A percentile compares a stretch with the other conserved stretches of the same genome.
phyloP scores from a whole-genome alignment of 495 filamentous ascomycete species.

The Neurospora sp. region DNA sequence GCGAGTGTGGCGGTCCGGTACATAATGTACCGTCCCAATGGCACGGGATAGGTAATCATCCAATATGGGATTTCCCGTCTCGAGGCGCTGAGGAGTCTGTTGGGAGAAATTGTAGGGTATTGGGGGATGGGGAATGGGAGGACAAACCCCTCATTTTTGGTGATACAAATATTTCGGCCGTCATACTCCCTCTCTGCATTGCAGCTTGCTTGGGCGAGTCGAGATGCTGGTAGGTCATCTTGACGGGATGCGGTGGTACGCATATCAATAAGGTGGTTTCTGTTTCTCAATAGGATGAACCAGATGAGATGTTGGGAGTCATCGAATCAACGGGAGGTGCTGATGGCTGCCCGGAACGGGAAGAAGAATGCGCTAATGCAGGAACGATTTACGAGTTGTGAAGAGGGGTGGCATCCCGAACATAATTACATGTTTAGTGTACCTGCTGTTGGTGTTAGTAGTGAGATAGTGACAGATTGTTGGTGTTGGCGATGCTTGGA shows the following conservation, averaged over 20 bases:
- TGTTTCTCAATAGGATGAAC: not conserved
- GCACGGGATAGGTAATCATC: not conserved
- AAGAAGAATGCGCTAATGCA: not conserved
- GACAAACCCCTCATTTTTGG: not conserved
- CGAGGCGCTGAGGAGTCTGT: too few relatives aligned
- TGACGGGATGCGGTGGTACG: not conserved
- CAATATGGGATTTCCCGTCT: not conserved
- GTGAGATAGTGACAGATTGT: too few relatives aligned
- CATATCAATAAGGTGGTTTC: not conserved
- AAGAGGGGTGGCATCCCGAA: not conserved
- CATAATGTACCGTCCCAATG: not conserved
- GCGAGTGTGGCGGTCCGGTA: not conserved
- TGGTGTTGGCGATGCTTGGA: not conserved
- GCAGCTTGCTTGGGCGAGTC: not conserved
- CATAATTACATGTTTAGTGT: not conserved
- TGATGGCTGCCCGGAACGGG: not conserved
- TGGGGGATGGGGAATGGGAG: not conserved
- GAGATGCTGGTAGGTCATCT: not conserved
- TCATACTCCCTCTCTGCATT: not conserved
- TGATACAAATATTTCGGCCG: not conserved
- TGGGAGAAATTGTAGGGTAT: not conserved
- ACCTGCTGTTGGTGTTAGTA: not conserved
- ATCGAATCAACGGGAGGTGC: not conserved
- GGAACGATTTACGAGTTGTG: not conserved
- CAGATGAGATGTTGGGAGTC: not conserved